These are phyloP conservation scores for Alternaria triticimaculans DNA, from an alignment of 2,329 filamentous ascomycete genomes.

Conservation along the genomic window DNA sequence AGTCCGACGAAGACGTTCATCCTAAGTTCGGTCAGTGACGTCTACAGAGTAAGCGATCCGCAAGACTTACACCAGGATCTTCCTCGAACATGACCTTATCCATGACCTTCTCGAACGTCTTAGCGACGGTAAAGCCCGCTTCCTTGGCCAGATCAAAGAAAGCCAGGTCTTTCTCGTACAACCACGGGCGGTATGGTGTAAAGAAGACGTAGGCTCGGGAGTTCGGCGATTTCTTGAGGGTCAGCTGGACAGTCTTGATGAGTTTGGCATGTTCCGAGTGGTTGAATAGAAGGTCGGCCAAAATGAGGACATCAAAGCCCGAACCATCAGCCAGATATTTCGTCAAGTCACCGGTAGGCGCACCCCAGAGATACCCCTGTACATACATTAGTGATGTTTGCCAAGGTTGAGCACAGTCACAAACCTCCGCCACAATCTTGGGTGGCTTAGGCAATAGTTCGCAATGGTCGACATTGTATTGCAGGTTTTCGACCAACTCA, in stretches of 20 bases:
- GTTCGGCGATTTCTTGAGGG: constrained; percentile 62
- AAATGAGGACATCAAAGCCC: constrained; percentile 79
- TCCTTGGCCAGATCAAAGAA: constrained; percentile 82
- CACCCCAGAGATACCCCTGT: constrained; percentile 86
- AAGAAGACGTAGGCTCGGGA: constrained; percentile 86
- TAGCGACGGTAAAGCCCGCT: constrained; percentile 76
- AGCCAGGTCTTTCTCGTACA: constrained; percentile 80
- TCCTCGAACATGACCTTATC: constrained; percentile 88
- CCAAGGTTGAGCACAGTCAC: constrained; percentile 4
- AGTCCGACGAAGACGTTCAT: constrained; percentile 79
- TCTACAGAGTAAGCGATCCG: too few relatives aligned
- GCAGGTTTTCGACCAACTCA: constrained; percentile 81
- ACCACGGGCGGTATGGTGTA: constrained; percentile 91
- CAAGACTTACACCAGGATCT: constrained; percentile 71
- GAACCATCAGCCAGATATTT: constrained; percentile 58
- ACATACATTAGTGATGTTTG: constrained; percentile 11
- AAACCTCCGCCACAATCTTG: constrained; percentile 49
- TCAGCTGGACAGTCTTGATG: constrained; percentile 72
- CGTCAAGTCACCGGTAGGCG: constrained; percentile 64
- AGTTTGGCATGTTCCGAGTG: constrained; percentile 85
- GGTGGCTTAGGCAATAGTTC: constrained; percentile 49
- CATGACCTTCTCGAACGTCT: constrained; percentile 81
- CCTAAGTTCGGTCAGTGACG: constrained; percentile 51
- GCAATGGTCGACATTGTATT: constrained; percentile 73
- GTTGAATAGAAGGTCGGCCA: constrained; percentile 90